A percentile compares a stretch with the other conserved stretches of the same genome.
phyloP scores from a whole-genome alignment of 495 filamentous ascomycete genomes.

The Penicillium angulare region DNA sequence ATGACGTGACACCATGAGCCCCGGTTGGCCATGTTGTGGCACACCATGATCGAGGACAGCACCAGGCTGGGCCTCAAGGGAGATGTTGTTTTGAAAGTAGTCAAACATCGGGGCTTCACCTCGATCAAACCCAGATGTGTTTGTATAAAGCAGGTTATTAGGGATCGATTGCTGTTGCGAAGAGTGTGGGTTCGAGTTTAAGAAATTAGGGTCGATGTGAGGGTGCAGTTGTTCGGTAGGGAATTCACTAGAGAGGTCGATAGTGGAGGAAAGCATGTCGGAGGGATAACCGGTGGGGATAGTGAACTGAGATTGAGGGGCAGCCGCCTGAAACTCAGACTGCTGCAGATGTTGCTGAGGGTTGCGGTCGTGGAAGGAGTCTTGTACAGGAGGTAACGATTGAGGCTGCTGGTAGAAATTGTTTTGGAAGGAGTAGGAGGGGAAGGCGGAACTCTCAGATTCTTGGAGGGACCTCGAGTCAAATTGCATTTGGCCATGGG shows the following conservation, averaged over 20 bases:
- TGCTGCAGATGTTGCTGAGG: constrained; percentile 22
- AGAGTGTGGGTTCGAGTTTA: constrained; percentile 23
- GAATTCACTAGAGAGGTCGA: constrained; percentile 36
- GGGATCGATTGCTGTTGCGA: constrained; percentile 15
- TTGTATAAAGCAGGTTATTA: constrained; percentile 32
- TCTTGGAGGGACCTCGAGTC: constrained; percentile 30
- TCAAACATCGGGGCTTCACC: constrained; percentile 20
- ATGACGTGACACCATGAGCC: not conserved
- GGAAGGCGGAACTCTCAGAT: constrained; percentile 34
- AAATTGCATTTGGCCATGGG: constrained; percentile 34
- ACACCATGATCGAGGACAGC: not conserved
- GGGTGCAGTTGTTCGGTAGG: constrained; percentile 21
- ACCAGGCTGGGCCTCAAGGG: constrained; percentile 18
- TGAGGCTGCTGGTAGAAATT: constrained; percentile 36
- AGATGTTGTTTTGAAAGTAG: constrained; percentile 33
- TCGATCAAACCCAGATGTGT: constrained; percentile 26
- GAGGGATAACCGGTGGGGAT: constrained; percentile 26
- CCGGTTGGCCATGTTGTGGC: not conserved
- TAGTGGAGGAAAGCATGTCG: constrained; percentile 25
- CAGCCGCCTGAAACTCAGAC: constrained; percentile 14
- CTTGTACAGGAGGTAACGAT: constrained; percentile 28
- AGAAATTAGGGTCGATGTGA: constrained; percentile 44
- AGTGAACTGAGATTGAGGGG: constrained; percentile 24
- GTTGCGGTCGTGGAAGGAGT: constrained; percentile 26
- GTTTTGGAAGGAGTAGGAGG: constrained; percentile 31